Evolutionary conservation across 2,329 filamentous ascomycete genomes (phyloP).

Genomic region (Orbilia javanica): DNA sequence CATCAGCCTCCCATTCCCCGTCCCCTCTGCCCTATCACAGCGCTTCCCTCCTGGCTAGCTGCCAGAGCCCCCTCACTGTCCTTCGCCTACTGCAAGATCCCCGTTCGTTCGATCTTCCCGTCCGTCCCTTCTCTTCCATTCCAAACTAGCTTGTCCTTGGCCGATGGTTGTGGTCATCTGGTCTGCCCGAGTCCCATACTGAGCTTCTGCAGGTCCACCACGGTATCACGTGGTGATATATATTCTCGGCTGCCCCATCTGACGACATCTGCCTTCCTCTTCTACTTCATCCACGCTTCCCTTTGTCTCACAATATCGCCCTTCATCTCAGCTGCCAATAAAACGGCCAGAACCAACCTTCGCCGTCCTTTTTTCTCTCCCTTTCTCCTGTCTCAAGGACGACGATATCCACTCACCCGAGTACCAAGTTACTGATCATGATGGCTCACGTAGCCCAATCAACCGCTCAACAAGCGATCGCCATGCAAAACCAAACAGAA

Average conservation of each 20-base stretch:
- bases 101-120: conserved; percentile 4
- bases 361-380: conserved; percentile 5
- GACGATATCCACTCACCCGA: conserved; percentile 9
- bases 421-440: conserved; percentile 42
- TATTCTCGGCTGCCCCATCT: conserved; percentile 60
- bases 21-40: conserved; percentile 7
- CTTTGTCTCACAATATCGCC: conserved; percentile 14
- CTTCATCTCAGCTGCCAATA: conserved; percentile 7
- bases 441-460: conserved; percentile 59
- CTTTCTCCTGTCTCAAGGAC: conserved; percentile 27
- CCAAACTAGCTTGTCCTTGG: conserved; percentile 19
- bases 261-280: conserved; percentile 55
- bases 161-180: conserved; percentile 33
- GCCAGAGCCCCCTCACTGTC: background rate
- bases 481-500: conserved; percentile 53
- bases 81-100: conserved; percentile 24
- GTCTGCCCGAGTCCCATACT: conserved; percentile 46
- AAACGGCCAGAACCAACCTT: background rate
- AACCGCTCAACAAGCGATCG: conserved; percentile 56
- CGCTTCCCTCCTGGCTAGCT: background rate
- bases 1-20: background rate
- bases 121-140: conserved; percentile 31
- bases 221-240: conserved; percentile 62
- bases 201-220: conserved; percentile 60
- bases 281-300: conserved; percentile 52